Evolutionary conservation across 305 asterid genomes (phyloP).

Genomic region (Fraxinus paxiana): DNA sequence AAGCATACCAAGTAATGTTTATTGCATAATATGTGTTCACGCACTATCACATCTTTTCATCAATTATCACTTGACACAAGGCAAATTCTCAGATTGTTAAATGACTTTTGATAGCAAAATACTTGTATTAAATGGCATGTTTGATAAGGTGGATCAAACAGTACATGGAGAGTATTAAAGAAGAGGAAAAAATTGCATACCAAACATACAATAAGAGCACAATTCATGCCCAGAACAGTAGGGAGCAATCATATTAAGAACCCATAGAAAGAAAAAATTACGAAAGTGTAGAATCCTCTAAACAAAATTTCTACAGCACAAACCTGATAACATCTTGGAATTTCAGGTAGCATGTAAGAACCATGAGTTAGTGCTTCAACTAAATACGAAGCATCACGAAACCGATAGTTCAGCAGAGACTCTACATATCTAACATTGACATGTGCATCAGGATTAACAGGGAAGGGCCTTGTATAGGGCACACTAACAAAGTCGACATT

Average conservation of each 20-base stretch:
- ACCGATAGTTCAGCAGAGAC: conserved; percentile 46
- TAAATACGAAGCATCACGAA: conserved; percentile 58
- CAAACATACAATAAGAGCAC: not conserved
- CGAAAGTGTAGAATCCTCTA: not conserved
- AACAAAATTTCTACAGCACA: not conserved
- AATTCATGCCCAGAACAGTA: not conserved
- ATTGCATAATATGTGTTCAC: not conserved
- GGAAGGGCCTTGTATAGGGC: conserved; percentile 41
- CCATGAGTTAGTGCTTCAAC: conserved; percentile 89
- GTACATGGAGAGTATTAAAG: not conserved
- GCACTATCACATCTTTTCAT: not conserved
- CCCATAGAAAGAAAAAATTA: not conserved
- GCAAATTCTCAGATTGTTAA: not conserved
- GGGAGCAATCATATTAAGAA: not conserved
- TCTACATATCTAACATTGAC: conserved; percentile 48
- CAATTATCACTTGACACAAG: not conserved
- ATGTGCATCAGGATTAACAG: conserved; percentile 36
- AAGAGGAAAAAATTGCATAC: not conserved
- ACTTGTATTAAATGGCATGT: not conserved
- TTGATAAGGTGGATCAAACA: not conserved
- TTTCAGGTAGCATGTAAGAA: conserved; percentile 72
- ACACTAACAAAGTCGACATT: conserved; percentile 33
- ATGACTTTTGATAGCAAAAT: not conserved
- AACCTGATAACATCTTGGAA: conserved; percentile 88
- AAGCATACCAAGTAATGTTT: not conserved